These are phyloP conservation scores for Creolimax fragrantissima DNA, from an alignment of 78 protist genomes.

Conservation along the genomic window DNA sequence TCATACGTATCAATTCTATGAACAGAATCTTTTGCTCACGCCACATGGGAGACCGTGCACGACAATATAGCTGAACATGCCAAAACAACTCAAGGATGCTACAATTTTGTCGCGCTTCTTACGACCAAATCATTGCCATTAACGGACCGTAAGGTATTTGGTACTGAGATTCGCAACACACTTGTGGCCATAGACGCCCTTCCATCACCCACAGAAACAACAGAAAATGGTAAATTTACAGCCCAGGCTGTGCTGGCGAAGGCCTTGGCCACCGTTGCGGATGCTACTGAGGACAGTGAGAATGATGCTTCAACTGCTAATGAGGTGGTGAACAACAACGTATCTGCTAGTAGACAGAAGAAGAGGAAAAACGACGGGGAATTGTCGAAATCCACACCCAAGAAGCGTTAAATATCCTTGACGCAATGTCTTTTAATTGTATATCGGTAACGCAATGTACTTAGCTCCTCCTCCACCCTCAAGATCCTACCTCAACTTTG, in stretches of 20 bases:
- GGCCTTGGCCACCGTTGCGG: neutral
- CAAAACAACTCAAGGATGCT: neutral
- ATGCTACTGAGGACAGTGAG: neutral
- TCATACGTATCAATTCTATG: too few species aligned
- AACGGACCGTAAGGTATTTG: neutral
- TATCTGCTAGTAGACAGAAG: too few species aligned
- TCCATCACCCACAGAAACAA: neutral
- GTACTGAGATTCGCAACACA: neutral
- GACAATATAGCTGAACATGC: neutral
- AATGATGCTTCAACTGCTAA: neutral
- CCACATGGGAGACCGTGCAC: neutral
- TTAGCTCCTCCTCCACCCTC: too few species aligned
- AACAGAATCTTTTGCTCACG: neutral
- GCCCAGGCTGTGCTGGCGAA: neutral
- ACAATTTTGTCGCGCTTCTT: neutral
- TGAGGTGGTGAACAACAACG: too few species aligned
- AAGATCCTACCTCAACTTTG: too few species aligned
- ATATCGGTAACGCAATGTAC: too few species aligned
- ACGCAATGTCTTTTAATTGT: too few species aligned
- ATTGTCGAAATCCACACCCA: too few species aligned
- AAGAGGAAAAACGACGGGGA: too few species aligned
- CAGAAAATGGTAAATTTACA: neutral
- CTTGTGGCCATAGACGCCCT: neutral
- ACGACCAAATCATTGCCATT: neutral
- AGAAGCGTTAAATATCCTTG: too few species aligned